Percentiles rank a stretch among this genome's conserved stretches.
Conservation (phyloP, 164 flowering plant species). For the Tetrastigma voinierianum region DNA sequence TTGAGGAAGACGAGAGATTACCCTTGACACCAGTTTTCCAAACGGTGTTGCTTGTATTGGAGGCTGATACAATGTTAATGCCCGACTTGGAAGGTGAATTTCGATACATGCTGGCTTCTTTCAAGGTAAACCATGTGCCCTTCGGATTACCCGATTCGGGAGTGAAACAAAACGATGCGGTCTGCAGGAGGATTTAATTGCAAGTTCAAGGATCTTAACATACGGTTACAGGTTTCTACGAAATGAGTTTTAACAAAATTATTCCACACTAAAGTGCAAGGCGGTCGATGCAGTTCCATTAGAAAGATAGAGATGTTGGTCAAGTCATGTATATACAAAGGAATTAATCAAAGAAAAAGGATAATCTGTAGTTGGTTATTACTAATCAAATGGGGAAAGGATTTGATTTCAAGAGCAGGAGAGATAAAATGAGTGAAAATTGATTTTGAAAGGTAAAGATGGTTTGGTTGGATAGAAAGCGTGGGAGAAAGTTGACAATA, state of each 20-base stretch:
- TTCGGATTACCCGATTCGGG: slow-evolving; percentile 61
- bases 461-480: no score
- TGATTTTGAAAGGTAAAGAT: no score
- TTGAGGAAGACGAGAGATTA: slow-evolving; percentile 9
- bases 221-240: slow-evolving; percentile 66
- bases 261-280: no score
- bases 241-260: no score
- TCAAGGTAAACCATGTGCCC: slow-evolving; percentile 60
- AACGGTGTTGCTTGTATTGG: slow-evolving; percentile 48
- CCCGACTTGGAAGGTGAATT: slow-evolving; percentile 53
- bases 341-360: no score
- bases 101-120: slow-evolving; percentile 61
- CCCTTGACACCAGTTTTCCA: slow-evolving; percentile 75
- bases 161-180: slow-evolving; percentile 44
- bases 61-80: slow-evolving; percentile 69
- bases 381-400: no score
- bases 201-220: slow-evolving; percentile 55
- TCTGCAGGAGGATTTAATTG: slow-evolving; percentile 58
- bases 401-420: no score
- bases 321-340: neutral
- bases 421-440: no score
- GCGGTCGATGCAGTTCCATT: no score
- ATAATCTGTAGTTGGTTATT: no score
- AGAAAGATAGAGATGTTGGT: no score
- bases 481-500: no score